Evolutionary conservation across 2,329 filamentous ascomycete genomes (phyloP).

Genomic region (Clonostachys sp.): DNA sequence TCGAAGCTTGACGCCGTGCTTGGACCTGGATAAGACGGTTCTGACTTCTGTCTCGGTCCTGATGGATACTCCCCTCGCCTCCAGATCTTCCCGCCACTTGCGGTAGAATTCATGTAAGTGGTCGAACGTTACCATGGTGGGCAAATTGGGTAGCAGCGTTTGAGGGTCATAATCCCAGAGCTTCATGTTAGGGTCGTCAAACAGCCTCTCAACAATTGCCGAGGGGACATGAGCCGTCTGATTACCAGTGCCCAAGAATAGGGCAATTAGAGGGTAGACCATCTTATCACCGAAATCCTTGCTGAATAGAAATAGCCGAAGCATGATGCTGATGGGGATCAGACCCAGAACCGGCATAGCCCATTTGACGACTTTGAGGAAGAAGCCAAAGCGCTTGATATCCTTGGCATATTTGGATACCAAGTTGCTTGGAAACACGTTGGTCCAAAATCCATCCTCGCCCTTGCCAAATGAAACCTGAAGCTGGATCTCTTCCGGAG

Average conservation of each 20-base stretch:
- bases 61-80: slow-evolving; percentile 49
- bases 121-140: slow-evolving; percentile 63
- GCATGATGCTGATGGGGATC: slow-evolving; percentile 58
- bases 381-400: slow-evolving; percentile 48
- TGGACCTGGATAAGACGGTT: slow-evolving; percentile 42
- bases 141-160: slow-evolving; percentile 51
- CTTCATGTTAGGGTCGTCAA: slow-evolving; percentile 53
- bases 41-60: slow-evolving; percentile 52
- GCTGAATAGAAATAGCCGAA: slow-evolving; percentile 65
- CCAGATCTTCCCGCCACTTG: slow-evolving; percentile 50
- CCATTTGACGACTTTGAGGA: slow-evolving; percentile 53
- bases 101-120: slow-evolving; percentile 58
- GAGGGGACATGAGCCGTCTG: slow-evolving; percentile 67
- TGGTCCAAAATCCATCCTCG: slow-evolving; percentile 57
- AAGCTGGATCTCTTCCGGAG: slow-evolving; percentile 52
- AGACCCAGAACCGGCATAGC: slow-evolving; percentile 57
- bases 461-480: slow-evolving; percentile 62
- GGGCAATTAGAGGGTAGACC: slow-evolving; percentile 65
- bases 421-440: slow-evolving; percentile 57
- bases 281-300: slow-evolving; percentile 68
- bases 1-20: slow-evolving; percentile 45
- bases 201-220: slow-evolving; percentile 60
- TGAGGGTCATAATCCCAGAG: slow-evolving; percentile 55
- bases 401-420: slow-evolving; percentile 50
- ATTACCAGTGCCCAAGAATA: slow-evolving; percentile 73